A percentile compares a stretch with the other conserved stretches of the same genome.
phyloP scores from a whole-genome alignment of 441 rosid species.

The Mallotus japonicus region DNA sequence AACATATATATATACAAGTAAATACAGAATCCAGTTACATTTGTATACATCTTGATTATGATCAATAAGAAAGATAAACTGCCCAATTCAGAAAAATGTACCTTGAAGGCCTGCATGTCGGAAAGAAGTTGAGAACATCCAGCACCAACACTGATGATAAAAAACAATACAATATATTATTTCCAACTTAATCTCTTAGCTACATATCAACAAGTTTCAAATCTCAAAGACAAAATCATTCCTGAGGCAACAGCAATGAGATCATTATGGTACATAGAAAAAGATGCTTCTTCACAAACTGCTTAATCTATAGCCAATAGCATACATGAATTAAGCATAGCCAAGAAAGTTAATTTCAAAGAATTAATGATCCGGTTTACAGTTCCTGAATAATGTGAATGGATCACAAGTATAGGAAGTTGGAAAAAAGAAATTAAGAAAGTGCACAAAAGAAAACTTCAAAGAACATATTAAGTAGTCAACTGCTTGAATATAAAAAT shows the following conservation, averaged over 20 bases:
- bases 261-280: background rate
- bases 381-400: slow-evolving; percentile 1
- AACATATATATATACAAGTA: background rate
- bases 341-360: background rate
- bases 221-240: background rate
- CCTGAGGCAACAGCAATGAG: background rate
- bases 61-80: slow-evolving; percentile 13
- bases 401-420: background rate
- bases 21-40: slow-evolving; percentile 17
- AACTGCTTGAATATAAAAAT: slow-evolving; percentile 8
- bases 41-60: background rate
- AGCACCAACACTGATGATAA: slow-evolving; percentile 86
- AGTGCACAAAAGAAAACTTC: background rate
- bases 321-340: background rate
- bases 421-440: background rate
- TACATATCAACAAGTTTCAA: background rate
- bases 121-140: slow-evolving; percentile 98
- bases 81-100: slow-evolving; percentile 29
- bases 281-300: slow-evolving; percentile 5
- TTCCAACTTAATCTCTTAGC: background rate
- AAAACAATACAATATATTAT: slow-evolving; percentile 23
- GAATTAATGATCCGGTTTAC: background rate
- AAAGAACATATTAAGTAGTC: background rate
- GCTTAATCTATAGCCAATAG: background rate
- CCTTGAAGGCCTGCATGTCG: slow-evolving; percentile 99